Evolutionary conservation across 225 moss, liverwort and hornwort species (phyloP).

Genomic region (Bryoerythrophyllum caledonicum): DNA sequence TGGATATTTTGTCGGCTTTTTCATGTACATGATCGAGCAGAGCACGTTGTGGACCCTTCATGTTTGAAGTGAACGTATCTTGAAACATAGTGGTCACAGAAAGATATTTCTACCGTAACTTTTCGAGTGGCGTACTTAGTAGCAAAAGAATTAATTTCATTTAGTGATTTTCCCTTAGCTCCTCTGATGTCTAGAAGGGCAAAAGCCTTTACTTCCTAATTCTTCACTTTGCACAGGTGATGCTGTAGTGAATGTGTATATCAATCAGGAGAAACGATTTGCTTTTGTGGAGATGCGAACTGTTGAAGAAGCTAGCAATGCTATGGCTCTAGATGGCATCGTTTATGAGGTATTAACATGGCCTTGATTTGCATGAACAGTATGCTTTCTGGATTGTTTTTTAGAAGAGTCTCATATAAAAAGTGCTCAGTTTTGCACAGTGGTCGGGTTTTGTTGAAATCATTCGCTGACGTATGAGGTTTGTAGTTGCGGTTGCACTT

Average conservation of each 20-base stretch:
- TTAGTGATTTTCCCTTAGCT: background rate
- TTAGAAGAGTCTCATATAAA: background rate
- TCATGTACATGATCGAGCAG: background rate
- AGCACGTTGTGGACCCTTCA: background rate
- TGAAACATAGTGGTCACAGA: background rate
- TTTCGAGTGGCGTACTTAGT: background rate
- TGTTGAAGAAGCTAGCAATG: slow-evolving; percentile 99
- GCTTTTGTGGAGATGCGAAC: slow-evolving; percentile 99
- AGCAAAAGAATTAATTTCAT: background rate
- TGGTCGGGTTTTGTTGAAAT: background rate
- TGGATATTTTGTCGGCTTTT: background rate
- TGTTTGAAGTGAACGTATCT: background rate
- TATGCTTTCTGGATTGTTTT: background rate
- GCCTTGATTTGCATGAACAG: background rate
- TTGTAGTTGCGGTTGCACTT: background rate
- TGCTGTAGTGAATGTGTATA: slow-evolving; percentile 97
- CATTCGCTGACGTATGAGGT: background rate
- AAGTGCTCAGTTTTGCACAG: background rate
- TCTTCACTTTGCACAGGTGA: slow-evolving; percentile 60
- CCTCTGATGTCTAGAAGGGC: background rate
- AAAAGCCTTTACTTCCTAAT: background rate
- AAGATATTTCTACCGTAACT: background rate
- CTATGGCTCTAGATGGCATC: slow-evolving; percentile 97
- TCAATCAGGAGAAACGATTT: slow-evolving; percentile 95
- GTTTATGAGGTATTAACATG: slow-evolving; percentile 64